These are phyloP conservation scores for Trichosporon sp. DNA, from an alignment of 1,284 basidiomycete genomes.

Conservation along the genomic window DNA sequence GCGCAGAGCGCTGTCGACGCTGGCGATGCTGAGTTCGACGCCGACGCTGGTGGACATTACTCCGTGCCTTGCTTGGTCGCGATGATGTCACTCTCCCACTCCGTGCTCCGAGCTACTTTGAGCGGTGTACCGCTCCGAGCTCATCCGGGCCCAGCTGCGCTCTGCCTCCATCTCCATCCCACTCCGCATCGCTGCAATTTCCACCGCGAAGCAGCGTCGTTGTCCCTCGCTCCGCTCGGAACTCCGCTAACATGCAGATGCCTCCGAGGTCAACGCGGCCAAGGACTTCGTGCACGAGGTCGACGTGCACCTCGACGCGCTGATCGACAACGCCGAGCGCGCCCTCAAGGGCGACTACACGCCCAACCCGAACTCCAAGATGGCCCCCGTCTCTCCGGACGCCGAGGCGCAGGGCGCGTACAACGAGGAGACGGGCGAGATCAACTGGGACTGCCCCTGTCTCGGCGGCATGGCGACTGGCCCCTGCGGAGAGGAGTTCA, in stretches of 20 bases:
- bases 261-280: neutral
- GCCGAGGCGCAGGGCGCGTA: constrained; percentile 58
- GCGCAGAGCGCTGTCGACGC: too few relatives aligned
- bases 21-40: too few relatives aligned
- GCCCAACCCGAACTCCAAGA: constrained; percentile 10
- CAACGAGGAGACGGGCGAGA: constrained; percentile 95
- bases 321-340: constrained; percentile 27
- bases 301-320: constrained; percentile 21
- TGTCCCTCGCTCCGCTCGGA: neutral
- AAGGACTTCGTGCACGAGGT: constrained; percentile 16
- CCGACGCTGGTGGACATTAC: too few relatives aligned
- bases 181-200: too few relatives aligned
- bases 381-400: constrained; percentile 21
- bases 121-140: too few relatives aligned
- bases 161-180: too few relatives aligned
- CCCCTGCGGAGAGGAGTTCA: constrained; percentile 91
- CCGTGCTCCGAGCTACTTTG: too few relatives aligned
- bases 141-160: too few relatives aligned
- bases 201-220: too few relatives aligned
- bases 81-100: too few relatives aligned
- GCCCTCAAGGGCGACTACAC: constrained; percentile 23
- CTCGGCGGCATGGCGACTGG: constrained; percentile 98
- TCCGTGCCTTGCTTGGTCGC: too few relatives aligned
- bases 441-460: constrained; percentile 98
- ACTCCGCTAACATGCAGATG: neutral